A percentile compares a stretch with the other conserved stretches of the same genome.
Conservation (phyloP, 2,329 filamentous ascomycete genomes). For the Alternaria viburni region DNA sequence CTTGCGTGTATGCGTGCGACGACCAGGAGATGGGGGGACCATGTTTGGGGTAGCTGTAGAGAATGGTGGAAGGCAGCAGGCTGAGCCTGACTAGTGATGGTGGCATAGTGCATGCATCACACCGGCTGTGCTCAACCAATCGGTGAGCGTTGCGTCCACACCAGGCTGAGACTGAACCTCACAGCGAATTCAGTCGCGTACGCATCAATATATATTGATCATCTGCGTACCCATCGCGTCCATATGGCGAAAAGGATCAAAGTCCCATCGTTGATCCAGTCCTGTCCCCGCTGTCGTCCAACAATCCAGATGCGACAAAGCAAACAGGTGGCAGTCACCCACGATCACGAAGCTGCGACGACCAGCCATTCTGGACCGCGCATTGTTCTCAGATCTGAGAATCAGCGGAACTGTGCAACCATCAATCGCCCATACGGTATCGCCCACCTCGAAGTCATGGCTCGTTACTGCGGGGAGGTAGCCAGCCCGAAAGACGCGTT, state of each 20-base stretch:
- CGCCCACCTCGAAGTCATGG: constrained; percentile 7
- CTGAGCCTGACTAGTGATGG: too few species aligned
- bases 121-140: neutral
- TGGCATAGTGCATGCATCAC: neutral
- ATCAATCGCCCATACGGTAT: constrained; percentile 18
- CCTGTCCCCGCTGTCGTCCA: constrained; percentile 12
- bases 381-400: neutral
- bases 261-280: constrained; percentile 13
- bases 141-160: accelerated
- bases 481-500: constrained; percentile 13
- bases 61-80: neutral
- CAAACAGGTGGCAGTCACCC: constrained; percentile 14
- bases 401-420: constrained; percentile 13
- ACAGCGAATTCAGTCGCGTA: accelerated
- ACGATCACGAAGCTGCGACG: constrained; percentile 5
- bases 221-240: constrained; percentile 8
- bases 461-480: constrained; percentile 9
- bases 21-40: too few species aligned
- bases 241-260: constrained; percentile 19
- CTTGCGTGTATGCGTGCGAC: too few species aligned
- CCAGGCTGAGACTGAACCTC: neutral
- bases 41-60: neutral
- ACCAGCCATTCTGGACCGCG: neutral
- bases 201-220: constrained; percentile 7
- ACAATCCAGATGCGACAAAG: constrained; percentile 15